A percentile compares a stretch with the other conserved stretches of the same genome.
Evolutionary conservation across 2,329 filamentous ascomycete genomes (phyloP).

Genomic region (Aspergillus costaricaensis): DNA sequence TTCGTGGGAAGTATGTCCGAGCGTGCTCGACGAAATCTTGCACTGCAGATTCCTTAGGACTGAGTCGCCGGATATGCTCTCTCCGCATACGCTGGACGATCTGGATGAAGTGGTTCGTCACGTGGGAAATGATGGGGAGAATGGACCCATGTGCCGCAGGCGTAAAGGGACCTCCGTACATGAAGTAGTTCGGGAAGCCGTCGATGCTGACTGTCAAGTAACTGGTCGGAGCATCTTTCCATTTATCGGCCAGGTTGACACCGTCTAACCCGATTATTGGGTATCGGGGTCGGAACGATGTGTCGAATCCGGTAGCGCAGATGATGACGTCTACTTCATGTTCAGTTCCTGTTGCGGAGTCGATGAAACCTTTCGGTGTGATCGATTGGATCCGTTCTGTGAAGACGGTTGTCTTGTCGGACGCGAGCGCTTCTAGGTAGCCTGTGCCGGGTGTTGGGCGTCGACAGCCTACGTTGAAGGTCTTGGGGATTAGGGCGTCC

Average conservation of each 20-base stretch:
- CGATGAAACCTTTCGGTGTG: constrained; percentile 33
- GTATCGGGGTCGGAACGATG: constrained; percentile 35
- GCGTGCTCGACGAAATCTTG: constrained; percentile 19
- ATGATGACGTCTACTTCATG: constrained; percentile 36
- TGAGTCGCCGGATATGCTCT: constrained; percentile 17
- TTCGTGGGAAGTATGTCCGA: constrained; percentile 15
- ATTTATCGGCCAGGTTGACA: constrained; percentile 25
- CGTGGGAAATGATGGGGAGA: constrained; percentile 7
- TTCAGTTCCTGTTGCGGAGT: constrained; percentile 32
- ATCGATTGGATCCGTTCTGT: constrained; percentile 53
- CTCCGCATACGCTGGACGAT: constrained; percentile 12
- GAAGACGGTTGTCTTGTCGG: constrained; percentile 63
- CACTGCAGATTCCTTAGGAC: constrained; percentile 4
- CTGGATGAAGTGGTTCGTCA: constrained; percentile 12
- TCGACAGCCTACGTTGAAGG: constrained; percentile 45
- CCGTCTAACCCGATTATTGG: constrained; percentile 33
- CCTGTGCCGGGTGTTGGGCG: constrained; percentile 49
- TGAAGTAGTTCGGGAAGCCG: constrained; percentile 36
- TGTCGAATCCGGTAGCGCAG: constrained; percentile 42
- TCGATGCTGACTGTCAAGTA: constrained; percentile 37
- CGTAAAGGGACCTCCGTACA: constrained; percentile 15
- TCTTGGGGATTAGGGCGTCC: constrained; percentile 39
- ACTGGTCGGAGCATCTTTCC: constrained; percentile 32
- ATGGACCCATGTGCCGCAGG: constrained; percentile 15
- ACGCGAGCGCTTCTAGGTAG: constrained; percentile 61